Conservation (phyloP, 768 basidiomycete genomes). For the Candolleomyces aberdarensis region DNA sequence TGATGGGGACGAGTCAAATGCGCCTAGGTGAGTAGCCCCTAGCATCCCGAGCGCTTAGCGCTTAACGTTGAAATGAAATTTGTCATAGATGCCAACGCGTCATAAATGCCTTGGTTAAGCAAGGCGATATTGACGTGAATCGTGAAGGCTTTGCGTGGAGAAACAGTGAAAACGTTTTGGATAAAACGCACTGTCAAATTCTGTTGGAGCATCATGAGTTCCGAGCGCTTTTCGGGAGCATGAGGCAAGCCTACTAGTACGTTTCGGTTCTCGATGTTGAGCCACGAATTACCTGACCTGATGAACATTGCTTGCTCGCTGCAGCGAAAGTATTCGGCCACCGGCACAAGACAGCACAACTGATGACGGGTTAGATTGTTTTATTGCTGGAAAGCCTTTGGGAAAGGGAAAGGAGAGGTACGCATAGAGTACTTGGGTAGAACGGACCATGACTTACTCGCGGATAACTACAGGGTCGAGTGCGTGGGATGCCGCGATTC, state of each 20-base stretch:
- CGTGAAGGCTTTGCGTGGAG: slow-evolving; percentile 4
- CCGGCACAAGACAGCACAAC: not conserved
- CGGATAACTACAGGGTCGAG: slow-evolving; percentile 1
- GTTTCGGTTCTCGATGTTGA: not conserved
- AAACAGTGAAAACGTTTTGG: not conserved
- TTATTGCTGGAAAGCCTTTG: too few species aligned
- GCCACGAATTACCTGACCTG: too few species aligned
- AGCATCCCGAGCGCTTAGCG: not conserved
- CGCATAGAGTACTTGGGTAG: too few species aligned
- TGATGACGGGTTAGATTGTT: too few species aligned
- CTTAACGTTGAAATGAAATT: too few species aligned
- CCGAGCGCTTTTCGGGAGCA: not conserved
- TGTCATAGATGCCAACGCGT: not conserved
- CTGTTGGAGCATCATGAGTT: slow-evolving; percentile 1
- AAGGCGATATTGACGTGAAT: slow-evolving; percentile 5
- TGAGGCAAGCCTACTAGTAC: not conserved
- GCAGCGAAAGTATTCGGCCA: not conserved
- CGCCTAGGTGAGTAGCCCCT: not conserved
- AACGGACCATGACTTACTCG: too few species aligned
- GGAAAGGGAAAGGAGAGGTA: too few species aligned
- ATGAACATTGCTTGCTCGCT: too few species aligned
- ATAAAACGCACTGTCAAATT: slow-evolving; percentile 4
- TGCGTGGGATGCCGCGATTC: slow-evolving; percentile 5
- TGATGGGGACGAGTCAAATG: too few species aligned
- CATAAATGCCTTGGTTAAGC: slow-evolving; percentile 1